A percentile compares a stretch with the other conserved stretches of the same genome.
These are phyloP conservation scores for Cucurbitaria berberidis DNA, from an alignment of 2,329 filamentous ascomycete species.

Conservation along the genomic window DNA sequence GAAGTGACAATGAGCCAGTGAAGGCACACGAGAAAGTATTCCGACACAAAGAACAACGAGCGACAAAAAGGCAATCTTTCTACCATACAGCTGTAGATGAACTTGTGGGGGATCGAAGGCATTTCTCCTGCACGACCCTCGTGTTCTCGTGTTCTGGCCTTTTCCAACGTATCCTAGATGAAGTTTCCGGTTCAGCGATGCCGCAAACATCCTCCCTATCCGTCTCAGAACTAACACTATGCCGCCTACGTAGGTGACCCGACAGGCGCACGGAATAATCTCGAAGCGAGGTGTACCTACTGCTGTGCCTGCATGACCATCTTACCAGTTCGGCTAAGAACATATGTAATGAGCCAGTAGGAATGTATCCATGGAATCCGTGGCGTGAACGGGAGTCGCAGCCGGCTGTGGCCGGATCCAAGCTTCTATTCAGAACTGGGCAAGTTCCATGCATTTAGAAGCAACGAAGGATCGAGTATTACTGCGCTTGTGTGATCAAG, in stretches of 20 bases:
- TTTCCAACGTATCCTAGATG: background rate
- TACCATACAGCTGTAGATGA: background rate
- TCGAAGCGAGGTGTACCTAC: background rate
- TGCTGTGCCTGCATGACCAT: background rate
- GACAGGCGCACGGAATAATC: background rate
- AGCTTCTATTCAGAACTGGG: background rate
- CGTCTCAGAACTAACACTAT: background rate
- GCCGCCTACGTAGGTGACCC: background rate
- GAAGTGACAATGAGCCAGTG: background rate
- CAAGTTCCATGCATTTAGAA: background rate
- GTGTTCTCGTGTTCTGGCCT: background rate
- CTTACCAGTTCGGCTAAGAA: background rate
- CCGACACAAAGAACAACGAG: background rate
- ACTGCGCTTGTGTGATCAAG: background rate
- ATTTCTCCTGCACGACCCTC: background rate
- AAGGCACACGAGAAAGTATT: background rate
- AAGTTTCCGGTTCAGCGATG: background rate
- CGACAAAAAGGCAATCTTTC: background rate
- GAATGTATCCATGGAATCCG: background rate
- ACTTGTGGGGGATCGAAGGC: background rate
- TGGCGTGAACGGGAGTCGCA: background rate
- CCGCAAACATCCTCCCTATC: background rate
- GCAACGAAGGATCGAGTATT: background rate
- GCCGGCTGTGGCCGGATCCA: background rate
- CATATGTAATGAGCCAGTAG: background rate